Base-by-base conservation (phyloP, 306 rosid genomes). In the Alnus glutinosa region DNA sequence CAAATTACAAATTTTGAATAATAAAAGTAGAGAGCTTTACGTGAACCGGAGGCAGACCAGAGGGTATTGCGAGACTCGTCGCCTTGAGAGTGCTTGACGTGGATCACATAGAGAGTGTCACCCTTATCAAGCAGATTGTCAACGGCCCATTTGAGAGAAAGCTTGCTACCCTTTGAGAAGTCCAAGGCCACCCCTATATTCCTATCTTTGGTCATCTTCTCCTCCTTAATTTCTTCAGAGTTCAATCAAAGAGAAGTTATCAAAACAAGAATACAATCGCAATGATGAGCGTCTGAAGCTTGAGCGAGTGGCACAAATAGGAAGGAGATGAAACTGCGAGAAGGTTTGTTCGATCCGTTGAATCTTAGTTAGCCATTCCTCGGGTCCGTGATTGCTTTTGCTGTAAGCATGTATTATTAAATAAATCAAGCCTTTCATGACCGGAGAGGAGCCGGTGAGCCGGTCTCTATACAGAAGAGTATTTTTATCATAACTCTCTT, bases 101-200 rank as follows among this genome's bases (percentile, higher is more conserved):
- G 90, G 48, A 88, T n/a, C 77, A 86, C 13, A 69, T 30, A 61
- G 1, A 88, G 85, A 36, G 88, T 86, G 61, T 86, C 92, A 14
- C 79, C 86, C 68, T 11, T 16, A 19, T 85, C 81, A 4, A 84
- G 52, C 74, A 86, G 87, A 76, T 86, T 88, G 0, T 86, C 81
- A 12, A 80, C 62, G 16, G 85, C 81, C 91, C 91, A 88, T 68
- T 88, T 76, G 32, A 88, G 89, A 76, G 91, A 89, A 39, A 76
- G 15, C 39, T 88, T 88, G 85, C 92, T 86, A 80, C 92, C 92
- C 11, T 86, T 71, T 0, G 92, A 88, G 76, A 86, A 86, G 18
- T 88, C 92, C 85, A 88, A 16, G 4, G 90, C 92, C 55, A 82
- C 84, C 23, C 92, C 92, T 2, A 88, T 82, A 1, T 62, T 75